These are phyloP conservation scores for Pythium plurisporium DNA, from an alignment of 352 stramenopile species.

Conservation along the genomic window DNA sequence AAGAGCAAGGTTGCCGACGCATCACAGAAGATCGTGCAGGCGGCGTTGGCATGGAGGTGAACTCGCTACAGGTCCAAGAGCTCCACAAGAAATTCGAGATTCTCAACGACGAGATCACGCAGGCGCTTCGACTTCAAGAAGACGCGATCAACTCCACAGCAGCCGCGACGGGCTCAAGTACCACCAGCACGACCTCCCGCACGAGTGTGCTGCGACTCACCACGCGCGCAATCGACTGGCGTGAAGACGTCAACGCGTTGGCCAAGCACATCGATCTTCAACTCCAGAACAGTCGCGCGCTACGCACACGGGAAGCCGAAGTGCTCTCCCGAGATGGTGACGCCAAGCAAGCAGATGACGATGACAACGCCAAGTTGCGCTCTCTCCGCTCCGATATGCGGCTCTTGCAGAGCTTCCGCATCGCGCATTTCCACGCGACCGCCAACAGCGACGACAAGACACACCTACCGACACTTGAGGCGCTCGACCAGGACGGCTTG, in stretches of 20 bases:
- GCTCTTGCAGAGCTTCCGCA: slow-evolving; percentile 59
- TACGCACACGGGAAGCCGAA: slow-evolving; percentile 54
- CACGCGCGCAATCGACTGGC: slow-evolving; percentile 61
- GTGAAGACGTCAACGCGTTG: slow-evolving; percentile 60
- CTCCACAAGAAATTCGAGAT: slow-evolving; percentile 72
- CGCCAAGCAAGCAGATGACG: slow-evolving; percentile 38
- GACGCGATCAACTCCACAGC: slow-evolving; percentile 28
- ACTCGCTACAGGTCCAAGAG: slow-evolving; percentile 46
- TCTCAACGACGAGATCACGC: slow-evolving; percentile 63
- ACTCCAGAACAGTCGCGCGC: slow-evolving; percentile 57
- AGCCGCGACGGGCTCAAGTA: neutral
- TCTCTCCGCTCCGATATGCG: slow-evolving; percentile 40
- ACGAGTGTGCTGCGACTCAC: slow-evolving; percentile 46
- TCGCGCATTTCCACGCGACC: slow-evolving; percentile 30
- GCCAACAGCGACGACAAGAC: slow-evolving; percentile 23
- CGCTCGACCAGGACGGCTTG: slow-evolving; percentile 10
- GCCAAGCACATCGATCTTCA: slow-evolving; percentile 73
- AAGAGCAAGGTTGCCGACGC: no score
- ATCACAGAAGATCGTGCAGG: no score
- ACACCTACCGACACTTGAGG: slow-evolving; percentile 3
- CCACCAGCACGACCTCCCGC: no score
- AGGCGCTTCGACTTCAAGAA: slow-evolving; percentile 48
- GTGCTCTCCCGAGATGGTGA: slow-evolving; percentile 30
- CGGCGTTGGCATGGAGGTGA: slow-evolving; percentile 54
- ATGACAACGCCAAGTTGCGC: slow-evolving; percentile 34